Percentiles rank a stretch among this genome's conserved stretches.
Conservation (phyloP, 805 yeast species). For the Candida namnaoensis region DNA sequence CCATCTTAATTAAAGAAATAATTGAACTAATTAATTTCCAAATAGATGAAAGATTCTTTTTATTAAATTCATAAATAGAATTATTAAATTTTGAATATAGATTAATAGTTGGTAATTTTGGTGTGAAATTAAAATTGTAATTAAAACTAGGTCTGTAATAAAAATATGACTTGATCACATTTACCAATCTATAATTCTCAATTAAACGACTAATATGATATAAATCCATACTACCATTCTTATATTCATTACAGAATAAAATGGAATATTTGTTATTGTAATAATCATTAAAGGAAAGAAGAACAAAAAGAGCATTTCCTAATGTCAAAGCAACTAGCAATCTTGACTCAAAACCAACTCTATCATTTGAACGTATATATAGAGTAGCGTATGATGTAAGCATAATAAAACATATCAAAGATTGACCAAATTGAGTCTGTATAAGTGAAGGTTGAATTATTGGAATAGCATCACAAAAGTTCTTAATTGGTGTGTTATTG, state of each 20-base stretch:
- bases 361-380: conserved; percentile 1
- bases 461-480: conserved; percentile 14
- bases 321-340: conserved; percentile 11
- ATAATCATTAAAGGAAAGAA: conserved; percentile 15
- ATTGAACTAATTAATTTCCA: too few relatives aligned
- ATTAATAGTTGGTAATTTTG: too few relatives aligned
- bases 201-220: conserved; percentile 15
- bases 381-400: conserved; percentile 6
- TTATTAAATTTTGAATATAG: too few relatives aligned
- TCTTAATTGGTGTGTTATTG: conserved; percentile 17
- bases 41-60: too few relatives aligned
- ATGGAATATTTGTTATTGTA: conserved; percentile 14
- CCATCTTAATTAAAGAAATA: too few relatives aligned
- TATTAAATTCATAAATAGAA: too few relatives aligned
- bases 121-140: too few relatives aligned
- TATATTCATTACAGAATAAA: conserved; percentile 18
- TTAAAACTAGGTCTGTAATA: too few relatives aligned
- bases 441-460: conserved; percentile 15
- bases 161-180: conserved; percentile 1
- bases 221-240: conserved; percentile 15
- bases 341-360: conserved; percentile 15
- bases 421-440: conserved; percentile 16
- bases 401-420: conserved; percentile 7
- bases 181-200: conserved; percentile 10
- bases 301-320: conserved; percentile 10